Conservation (phyloP, 768 basidiomycete genomes). For the Boletus reticulatus region DNA sequence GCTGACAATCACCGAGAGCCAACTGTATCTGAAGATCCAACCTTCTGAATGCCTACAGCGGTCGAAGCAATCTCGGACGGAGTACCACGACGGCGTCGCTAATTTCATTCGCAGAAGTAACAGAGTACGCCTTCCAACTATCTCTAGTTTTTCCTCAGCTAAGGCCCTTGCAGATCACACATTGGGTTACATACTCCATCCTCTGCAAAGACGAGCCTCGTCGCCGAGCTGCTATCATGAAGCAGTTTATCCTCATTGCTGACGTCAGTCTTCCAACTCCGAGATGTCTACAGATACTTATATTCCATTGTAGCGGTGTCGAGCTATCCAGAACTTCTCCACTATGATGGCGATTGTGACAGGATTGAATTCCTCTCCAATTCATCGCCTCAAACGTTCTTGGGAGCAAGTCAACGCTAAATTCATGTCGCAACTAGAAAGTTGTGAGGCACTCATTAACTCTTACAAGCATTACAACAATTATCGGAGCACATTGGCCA, state of each 20-base stretch:
- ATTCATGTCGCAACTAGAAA: slow-evolving; percentile 46
- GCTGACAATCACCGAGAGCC: slow-evolving; percentile 62
- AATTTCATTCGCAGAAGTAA: slow-evolving; percentile 59
- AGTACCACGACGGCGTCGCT: slow-evolving; percentile 50
- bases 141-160: neutral
- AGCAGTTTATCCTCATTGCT: slow-evolving; percentile 65
- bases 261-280: slow-evolving; percentile 44
- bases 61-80: slow-evolving; percentile 45
- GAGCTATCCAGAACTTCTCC: slow-evolving; percentile 63
- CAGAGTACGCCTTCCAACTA: slow-evolving; percentile 32
- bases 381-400: slow-evolving; percentile 62
- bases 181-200: slow-evolving; percentile 60
- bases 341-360: slow-evolving; percentile 68
- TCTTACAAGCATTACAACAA: slow-evolving; percentile 68
- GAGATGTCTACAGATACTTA: neutral
- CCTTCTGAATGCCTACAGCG: slow-evolving; percentile 60
- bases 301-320: slow-evolving; percentile 47
- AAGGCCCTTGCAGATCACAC: slow-evolving; percentile 41
- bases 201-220: slow-evolving; percentile 57
- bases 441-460: slow-evolving; percentile 58
- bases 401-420: slow-evolving; percentile 56
- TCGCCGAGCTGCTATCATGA: slow-evolving; percentile 57
- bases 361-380: slow-evolving; percentile 63
- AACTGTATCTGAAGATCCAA: slow-evolving; percentile 56
- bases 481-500: slow-evolving; percentile 53